phyloP scores from a whole-genome alignment of 441 rosid genomes.

The Raphanus hybrid region DNA sequence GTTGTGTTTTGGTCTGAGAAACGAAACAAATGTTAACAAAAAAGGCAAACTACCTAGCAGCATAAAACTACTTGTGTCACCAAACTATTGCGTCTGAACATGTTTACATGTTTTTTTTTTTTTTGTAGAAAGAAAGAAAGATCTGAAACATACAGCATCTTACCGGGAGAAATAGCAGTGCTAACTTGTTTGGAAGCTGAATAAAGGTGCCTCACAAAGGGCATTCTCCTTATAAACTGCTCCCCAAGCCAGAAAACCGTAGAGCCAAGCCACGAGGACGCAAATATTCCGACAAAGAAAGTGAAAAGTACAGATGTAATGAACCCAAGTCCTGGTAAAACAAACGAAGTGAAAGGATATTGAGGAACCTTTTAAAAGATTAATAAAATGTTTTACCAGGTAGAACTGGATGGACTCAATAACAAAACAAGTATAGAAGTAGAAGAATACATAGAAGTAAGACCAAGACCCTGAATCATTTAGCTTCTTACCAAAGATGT shows the following conservation, averaged over 20 bases:
- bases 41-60: conserved; percentile 11
- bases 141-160: background rate
- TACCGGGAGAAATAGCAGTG: conserved; percentile 68
- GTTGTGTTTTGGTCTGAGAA: conserved; percentile 59
- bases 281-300: conserved; percentile 64
- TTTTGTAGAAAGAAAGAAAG: background rate
- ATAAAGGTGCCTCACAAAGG: conserved; percentile 62
- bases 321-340: conserved; percentile 62
- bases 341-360: too few relatives aligned
- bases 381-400: background rate
- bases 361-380: background rate
- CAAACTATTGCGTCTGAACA: background rate
- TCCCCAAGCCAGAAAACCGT: conserved; percentile 68
- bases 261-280: conserved; percentile 69
- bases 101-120: background rate
- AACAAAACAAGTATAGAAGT: background rate
- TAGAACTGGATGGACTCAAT: background rate
- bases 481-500: conserved; percentile 56
- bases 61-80: background rate
- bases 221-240: conserved; percentile 66
- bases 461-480: background rate
- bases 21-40: conserved; percentile 6
- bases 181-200: conserved; percentile 74
- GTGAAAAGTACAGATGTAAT: conserved; percentile 62
- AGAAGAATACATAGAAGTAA: too few relatives aligned